phyloP scores from a whole-genome alignment of 768 basidiomycete genomes.

The Termitomyces sp. region DNA sequence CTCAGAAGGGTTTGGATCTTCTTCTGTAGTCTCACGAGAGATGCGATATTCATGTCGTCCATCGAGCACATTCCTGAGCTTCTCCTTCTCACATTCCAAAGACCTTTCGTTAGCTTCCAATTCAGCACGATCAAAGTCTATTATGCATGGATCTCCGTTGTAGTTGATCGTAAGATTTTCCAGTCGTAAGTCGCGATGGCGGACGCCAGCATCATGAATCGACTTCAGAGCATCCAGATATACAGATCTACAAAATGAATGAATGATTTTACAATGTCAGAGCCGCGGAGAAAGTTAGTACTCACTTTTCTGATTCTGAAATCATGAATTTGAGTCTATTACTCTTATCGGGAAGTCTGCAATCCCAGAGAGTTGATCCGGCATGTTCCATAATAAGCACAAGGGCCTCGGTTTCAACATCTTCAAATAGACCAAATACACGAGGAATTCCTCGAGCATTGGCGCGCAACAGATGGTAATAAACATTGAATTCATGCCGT shows the following conservation, averaged over 20 bases:
- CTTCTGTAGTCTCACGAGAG: background rate
- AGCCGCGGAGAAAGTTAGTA: too few species aligned
- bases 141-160: background rate
- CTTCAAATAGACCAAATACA: constrained; percentile 12
- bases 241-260: background rate
- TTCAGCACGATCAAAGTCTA: background rate
- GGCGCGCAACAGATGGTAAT: constrained; percentile 1
- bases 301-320: background rate
- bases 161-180: background rate
- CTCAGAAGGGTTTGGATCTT: background rate
- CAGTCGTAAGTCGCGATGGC: background rate
- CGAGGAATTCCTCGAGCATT: constrained; percentile 9
- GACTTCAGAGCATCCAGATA: background rate
- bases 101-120: background rate
- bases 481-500: constrained; percentile 9
- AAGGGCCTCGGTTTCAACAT: constrained; percentile 3
- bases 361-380: background rate
- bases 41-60: background rate
- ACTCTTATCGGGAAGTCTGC: background rate
- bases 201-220: background rate
- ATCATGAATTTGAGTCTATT: background rate
- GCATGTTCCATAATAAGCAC: constrained; percentile 7
- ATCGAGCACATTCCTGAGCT: background rate
- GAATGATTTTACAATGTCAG: background rate
- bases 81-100: background rate